Base-by-base conservation (phyloP, 495 filamentous ascomycete genomes). In the Cercophora samala region DNA sequence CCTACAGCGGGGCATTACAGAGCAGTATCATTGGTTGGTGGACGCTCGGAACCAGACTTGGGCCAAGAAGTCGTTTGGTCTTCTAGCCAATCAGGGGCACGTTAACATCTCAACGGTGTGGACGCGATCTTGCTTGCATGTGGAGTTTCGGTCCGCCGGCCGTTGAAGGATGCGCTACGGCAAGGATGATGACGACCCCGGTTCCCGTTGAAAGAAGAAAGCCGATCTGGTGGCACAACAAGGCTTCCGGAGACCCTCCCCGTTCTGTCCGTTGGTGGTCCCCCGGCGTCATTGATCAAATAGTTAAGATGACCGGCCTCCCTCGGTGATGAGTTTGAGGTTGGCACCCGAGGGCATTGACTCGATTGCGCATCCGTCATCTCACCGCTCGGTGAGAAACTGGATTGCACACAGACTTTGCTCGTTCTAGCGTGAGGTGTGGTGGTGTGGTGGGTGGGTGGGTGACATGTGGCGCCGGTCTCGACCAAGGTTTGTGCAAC, bases 81-180 rank as follows among this genome's bases (percentile, higher is more conserved):
- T n/a, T 13, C 55, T 22, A 19, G 52, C 74, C 63, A 76, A 76
- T 76, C 66, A 75, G 65, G 66, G 51, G 58, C 29, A 18, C 55
- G 46, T 11, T 19, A 32, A 24, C n/a, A 24, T 53, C 51, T 64
- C 66, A 70, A 75, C 68, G 66, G 71, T 66, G 74, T 67, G 69
- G 60, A 65, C 54, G 68, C 66, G 76, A 76, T 76, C 75, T 71
- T 69, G 75, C 69, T 51, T 72, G 71, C 69, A 75, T 72, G 72
- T 76, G 76, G 76, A 78, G 75, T 78, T 69, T 76, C 76, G 76
- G 76, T 69, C 76, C 76, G 76, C 42, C 72, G 65, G 69, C 76
- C 76, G 76, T 73, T 63, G 61, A 60, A 64, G 68, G 64, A 66
- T 71, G 55, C 65, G 66, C 67, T 60, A 63, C 65, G 69, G 63